Evolutionary conservation across 1,139 yeast species (phyloP).

Genomic region (Blastobotrys proliferans): DNA sequence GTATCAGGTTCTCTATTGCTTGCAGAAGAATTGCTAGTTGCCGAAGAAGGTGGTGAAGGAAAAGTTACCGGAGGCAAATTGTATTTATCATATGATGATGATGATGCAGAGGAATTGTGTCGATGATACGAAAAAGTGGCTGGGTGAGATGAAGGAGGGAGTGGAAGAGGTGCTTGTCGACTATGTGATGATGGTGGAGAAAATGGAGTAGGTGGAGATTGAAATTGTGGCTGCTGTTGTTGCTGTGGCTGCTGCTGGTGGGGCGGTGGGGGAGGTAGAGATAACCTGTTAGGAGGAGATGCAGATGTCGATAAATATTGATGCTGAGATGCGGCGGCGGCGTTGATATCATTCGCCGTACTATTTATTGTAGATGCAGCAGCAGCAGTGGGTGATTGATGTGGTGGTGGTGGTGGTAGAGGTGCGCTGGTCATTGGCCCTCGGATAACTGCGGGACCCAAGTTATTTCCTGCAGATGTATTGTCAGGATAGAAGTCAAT

Average conservation of each 20-base stretch:
- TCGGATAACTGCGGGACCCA: constrained; percentile 30
- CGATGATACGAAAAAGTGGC: neutral
- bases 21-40: constrained; percentile 1
- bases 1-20: no score
- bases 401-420: constrained; percentile 3
- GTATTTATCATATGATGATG: neutral
- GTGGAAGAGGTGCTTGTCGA: neutral
- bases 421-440: constrained; percentile 10
- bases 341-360: neutral
- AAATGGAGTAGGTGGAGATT: constrained; percentile 2
- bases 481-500: constrained; percentile 38
- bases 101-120: neutral
- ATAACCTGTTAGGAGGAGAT: no score
- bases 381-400: constrained; percentile 1
- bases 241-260: constrained; percentile 1
- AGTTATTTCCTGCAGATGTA: constrained; percentile 26
- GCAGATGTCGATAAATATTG: constrained; percentile 2
- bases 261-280: neutral
- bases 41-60: constrained; percentile 9
- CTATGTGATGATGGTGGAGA: neutral
- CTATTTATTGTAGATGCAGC: neutral
- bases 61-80: constrained; percentile 4
- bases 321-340: no score
- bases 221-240: neutral
- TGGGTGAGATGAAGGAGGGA: neutral